Percentiles rank a stretch among this genome's conserved stretches.
phyloP scores from a whole-genome alignment of 371 early-diverging fungal species.

The Haplosporangium sp. region DNA sequence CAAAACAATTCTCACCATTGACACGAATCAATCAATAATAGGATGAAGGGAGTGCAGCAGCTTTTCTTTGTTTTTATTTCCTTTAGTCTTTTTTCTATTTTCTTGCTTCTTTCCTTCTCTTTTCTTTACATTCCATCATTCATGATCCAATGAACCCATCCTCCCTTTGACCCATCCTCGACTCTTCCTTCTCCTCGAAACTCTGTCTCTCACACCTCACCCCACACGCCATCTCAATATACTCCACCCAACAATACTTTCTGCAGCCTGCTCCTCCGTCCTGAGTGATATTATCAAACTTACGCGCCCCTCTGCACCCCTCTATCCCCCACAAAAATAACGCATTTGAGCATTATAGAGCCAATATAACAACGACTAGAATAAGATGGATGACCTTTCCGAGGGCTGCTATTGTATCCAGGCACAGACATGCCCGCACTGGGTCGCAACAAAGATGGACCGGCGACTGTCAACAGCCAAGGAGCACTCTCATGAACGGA shows the following conservation, averaged over 20 bases:
- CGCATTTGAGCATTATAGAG: not conserved
- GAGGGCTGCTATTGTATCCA: conserved; percentile 53
- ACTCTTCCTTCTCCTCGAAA: not conserved
- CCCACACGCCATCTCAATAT: not conserved
- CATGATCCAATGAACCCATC: not conserved
- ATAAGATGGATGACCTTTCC: conserved; percentile 35
- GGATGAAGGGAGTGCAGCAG: too few species aligned
- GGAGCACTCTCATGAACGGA: conserved; percentile 38
- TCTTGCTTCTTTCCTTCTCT: not conserved
- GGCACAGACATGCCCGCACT: conserved; percentile 49
- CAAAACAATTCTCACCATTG: not conserved
- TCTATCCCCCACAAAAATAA: not conserved
- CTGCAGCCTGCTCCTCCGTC: not conserved
- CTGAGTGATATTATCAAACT: not conserved
- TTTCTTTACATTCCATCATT: not conserved
- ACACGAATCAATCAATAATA: not conserved
- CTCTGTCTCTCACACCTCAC: not conserved
- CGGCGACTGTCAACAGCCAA: conserved; percentile 28
- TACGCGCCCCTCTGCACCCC: not conserved
- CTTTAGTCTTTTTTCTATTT: not conserved
- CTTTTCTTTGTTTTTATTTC: not conserved
- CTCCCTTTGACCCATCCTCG: not conserved
- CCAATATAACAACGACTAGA: not conserved
- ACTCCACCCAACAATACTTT: not conserved
- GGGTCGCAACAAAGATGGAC: conserved; percentile 50